Evolutionary conservation across 179 eudicot species (phyloP), one percentile per base, ranked within the genome.

Genomic region (Drosera spatulata): DNA sequence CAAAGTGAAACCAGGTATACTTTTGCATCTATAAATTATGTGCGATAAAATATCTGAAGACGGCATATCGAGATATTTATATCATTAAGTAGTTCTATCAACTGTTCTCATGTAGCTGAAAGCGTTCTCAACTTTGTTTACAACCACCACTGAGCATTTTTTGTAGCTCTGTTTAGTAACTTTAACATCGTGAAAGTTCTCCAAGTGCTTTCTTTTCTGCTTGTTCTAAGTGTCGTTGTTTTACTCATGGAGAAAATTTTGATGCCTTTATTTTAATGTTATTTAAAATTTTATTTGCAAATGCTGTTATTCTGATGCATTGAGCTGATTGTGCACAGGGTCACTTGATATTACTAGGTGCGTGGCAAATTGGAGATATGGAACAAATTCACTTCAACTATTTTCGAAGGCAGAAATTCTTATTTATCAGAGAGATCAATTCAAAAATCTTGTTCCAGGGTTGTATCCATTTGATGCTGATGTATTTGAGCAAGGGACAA

Each of bases 1-100:
- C 72, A 77, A 61, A 61, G 99, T 89, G 73, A 66, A 66, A 68
- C 91, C 97, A 78, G 96, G 96, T 90, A 73, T 44, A 14, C 43
- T 33, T 10, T 47, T 22, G 33, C 33, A 22, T 22, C 33, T 22
- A 22, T 22, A 22, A 22, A 22, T 22, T 22, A 22, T 1, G 33
- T 22, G 33, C 1, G 33, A 22, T 22, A 22, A 22, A 22, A 22
- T 22, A 22, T 22, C 33, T 22, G 33, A 22, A 22, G 33, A 22
- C 33, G 33, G 33, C 33, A 22, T 22, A 22, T 22, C 33, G 33
- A 43, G 45, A 43, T 7, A 7, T 43, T 43, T 43, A 43, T 43
- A 43, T 4, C 45, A 4, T 43, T 43, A 43, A 43, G 6, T 43
- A 43, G 45, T 43, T 43, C 8, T 43, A 4, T 43, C 45, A 43